These are phyloP conservation scores for Barnettozyma hawaiiensis DNA, from an alignment of 1,139 yeast genomes.

Conservation along the genomic window DNA sequence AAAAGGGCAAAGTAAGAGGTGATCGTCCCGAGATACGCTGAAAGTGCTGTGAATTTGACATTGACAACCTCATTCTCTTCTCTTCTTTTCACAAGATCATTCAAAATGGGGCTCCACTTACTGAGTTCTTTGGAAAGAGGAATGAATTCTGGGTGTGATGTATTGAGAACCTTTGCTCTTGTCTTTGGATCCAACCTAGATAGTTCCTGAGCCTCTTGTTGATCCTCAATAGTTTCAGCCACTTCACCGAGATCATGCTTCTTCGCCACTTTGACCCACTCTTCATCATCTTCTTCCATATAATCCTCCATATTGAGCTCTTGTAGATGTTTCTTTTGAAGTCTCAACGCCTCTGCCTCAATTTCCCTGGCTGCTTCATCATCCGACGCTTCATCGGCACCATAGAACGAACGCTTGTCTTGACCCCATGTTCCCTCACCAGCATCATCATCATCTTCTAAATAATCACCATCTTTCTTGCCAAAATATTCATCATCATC, in stretches of 20 bases:
- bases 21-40: slow-evolving; percentile 40
- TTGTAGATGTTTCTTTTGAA: slow-evolving; percentile 78
- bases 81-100: slow-evolving; percentile 27
- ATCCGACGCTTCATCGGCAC: slow-evolving; percentile 73
- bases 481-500: slow-evolving; percentile 39
- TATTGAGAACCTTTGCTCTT: slow-evolving; percentile 43
- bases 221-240: slow-evolving; percentile 32
- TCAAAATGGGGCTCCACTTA: slow-evolving; percentile 41
- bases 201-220: slow-evolving; percentile 23
- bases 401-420: slow-evolving; percentile 66
- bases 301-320: slow-evolving; percentile 81
- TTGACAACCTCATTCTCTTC: slow-evolving; percentile 34
- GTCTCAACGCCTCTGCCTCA: slow-evolving; percentile 83
- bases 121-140: slow-evolving; percentile 69
- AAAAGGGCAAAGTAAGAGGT: slow-evolving; percentile 22
- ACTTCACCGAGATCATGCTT: slow-evolving; percentile 33
- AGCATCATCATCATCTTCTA: slow-evolving; percentile 38
- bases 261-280: slow-evolving; percentile 50
- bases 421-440: slow-evolving; percentile 79
- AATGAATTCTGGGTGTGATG: slow-evolving; percentile 77
- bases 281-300: slow-evolving; percentile 72
- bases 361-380: slow-evolving; percentile 74
- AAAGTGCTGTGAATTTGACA: slow-evolving; percentile 61
- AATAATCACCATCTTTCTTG: slow-evolving; percentile 39
- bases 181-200: slow-evolving; percentile 35